Base-by-base conservation (phyloP, 2,329 filamentous ascomycete genomes). In the Rugonectria rugulosa region DNA sequence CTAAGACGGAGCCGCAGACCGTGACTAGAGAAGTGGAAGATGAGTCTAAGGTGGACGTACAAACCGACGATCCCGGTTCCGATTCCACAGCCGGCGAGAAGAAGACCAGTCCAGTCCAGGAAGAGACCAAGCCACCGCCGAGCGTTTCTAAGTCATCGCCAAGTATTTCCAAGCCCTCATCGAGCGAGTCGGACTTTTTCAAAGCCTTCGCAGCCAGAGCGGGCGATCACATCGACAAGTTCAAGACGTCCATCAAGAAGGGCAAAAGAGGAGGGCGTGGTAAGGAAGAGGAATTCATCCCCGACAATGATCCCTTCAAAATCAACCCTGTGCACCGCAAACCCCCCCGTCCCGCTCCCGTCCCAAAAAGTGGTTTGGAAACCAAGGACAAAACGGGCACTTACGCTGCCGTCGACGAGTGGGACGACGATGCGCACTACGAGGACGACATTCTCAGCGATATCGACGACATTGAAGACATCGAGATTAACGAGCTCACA, bases 381-480 rank as follows among this genome's bases (percentile, higher is more conserved):
- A 15, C 14, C 17, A 19, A 12, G 9, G 19, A 20, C 36, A 31
- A 24, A 8, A n/a, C 15, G 5, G 20, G n/a, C n/a, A n/a, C n/a
- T n/a, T n/a, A 37, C 7, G 14, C 19, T 14, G 7, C 17, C 8
- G 10, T 11, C 3, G 36, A n/a, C 14, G 48, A 44, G 47, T 53
- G 49, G 53, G 53, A 44, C 20, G 52, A 50, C n/a, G 40, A 52
- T 6, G 41, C 37, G 21, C 41, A 24, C 24, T n/a, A 42, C 15
- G 54, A 57, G 11, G 54, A 57, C 11, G 54, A 56, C 23, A 37
- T 50, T n/a, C n/a, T n/a, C 12, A 42, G 47, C 20, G n/a, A 52
- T 21, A 41, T 47, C 20, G 54, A 57, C 9, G 54, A 56, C 23
- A 40, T 51, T 23, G 47, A 53, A n/a, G 53, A 56, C 19, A 37